A percentile compares a stretch with the other conserved stretches of the same genome.
phyloP scores from a whole-genome alignment of 306 rosid species.

The Malus fusca region DNA sequence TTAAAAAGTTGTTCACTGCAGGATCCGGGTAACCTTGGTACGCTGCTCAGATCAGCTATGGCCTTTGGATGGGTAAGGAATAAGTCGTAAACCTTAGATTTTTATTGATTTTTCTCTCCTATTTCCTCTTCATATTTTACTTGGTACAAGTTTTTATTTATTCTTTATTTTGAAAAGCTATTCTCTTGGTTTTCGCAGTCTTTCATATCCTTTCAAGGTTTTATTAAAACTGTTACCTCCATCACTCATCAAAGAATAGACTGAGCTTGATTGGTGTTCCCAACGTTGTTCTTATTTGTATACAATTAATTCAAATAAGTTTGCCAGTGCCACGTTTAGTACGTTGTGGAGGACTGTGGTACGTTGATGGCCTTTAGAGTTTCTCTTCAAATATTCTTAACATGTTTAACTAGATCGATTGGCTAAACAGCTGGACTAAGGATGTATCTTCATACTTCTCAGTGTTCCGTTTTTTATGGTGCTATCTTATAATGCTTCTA shows the following conservation, averaged over 20 bases:
- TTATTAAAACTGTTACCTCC: too few species aligned
- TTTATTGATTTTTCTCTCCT: conserved; percentile 3
- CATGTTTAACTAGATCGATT: not conserved
- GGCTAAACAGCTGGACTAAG: not conserved
- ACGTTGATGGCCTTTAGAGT: too few species aligned
- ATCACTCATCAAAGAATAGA: too few species aligned
- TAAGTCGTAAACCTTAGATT: too few species aligned
- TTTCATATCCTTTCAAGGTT: not conserved
- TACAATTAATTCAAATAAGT: not conserved
- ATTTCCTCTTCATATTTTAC: not conserved
- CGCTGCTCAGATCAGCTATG: conserved; percentile 78
- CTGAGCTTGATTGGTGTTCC: too few species aligned
- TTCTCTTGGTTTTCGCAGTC: not conserved
- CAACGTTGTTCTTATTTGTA: not conserved
- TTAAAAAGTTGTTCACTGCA: conserved; percentile 32
- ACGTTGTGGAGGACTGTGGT: too few species aligned
- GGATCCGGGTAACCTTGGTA: conserved; percentile 95
- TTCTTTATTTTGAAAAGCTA: not conserved
- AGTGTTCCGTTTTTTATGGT: not conserved
- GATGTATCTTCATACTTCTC: not conserved
- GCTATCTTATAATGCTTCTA: not conserved
- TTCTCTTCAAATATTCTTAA: too few species aligned
- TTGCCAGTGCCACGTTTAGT: not conserved
- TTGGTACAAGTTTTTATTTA: not conserved
- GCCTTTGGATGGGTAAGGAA: conserved; percentile 86